Base-by-base conservation (phyloP, 345 rosid species). In the Cardamine resedifolia region DNA sequence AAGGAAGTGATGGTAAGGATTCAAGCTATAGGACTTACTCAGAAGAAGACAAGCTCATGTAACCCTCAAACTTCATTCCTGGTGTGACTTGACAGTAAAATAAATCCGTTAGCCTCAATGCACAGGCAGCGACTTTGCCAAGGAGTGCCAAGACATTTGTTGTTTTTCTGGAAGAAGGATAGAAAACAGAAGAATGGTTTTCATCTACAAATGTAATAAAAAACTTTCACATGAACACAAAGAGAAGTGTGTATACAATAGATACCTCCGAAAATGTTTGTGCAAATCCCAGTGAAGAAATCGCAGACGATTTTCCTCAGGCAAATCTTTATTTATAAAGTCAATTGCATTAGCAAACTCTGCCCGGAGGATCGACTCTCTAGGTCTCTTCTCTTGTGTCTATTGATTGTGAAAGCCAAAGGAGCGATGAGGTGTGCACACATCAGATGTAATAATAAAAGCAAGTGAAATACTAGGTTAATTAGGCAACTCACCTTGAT, bases 311-410 rank as follows among this genome's bases (percentile, higher is more conserved):
- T 81, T 80, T 74, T 92, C 95, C 68, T 87, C 96, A 2, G 98
- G 78, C 52, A 90, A 81, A 85, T 80, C 92, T 79, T 90, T 92
- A 74, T 95, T 95, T 64, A 95, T 90, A 64, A 77, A 85, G 75
- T 85, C 97, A 74, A 95, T 87, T 65, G 99, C 99, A 85, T 81
- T 86, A 58, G 96, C 98, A 81, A 95, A 95, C 85, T 95, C 99
- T 62, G 82, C 76, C 70, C 98, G 87, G 36, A 95, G 96, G 79
- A 90, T 95, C 6, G 94, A 90, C 77, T 95, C 99, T 63, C 99
- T 86, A 53, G 99, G 98, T 84, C 45, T 78, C 72, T 49, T 78
- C 68, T 78, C 81, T 57, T 78, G 59, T 28, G 78, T 78, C 81
- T 78, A 59, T 55, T 23, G 72, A 50, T 30, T 62, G 57, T 57